phyloP scores from a whole-genome alignment of 2,329 filamentous ascomycete species.

The Monosporascus sp. region DNA sequence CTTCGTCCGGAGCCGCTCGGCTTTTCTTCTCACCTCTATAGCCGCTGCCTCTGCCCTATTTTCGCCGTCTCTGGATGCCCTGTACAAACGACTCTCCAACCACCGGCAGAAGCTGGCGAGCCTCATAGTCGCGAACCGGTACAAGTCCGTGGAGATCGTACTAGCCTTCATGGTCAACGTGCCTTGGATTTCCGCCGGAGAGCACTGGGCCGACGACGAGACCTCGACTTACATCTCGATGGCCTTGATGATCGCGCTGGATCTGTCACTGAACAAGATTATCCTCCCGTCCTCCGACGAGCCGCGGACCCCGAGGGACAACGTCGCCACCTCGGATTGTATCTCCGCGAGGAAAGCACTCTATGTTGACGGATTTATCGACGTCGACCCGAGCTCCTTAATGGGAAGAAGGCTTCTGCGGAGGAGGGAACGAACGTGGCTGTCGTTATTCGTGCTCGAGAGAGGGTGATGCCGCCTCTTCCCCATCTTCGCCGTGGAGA shows the following conservation, averaged over 20 bases:
- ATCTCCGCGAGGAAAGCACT: constrained; percentile 63
- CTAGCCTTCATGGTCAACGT: constrained; percentile 71
- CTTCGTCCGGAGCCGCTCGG: constrained; percentile 62
- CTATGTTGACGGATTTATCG: constrained; percentile 60
- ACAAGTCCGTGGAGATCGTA: constrained; percentile 68
- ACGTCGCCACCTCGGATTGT: constrained; percentile 59
- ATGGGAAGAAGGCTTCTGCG: constrained; percentile 57
- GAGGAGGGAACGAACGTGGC: constrained; percentile 63
- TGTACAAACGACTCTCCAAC: constrained; percentile 60
- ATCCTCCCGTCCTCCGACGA: constrained; percentile 50
- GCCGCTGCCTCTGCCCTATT: constrained; percentile 65
- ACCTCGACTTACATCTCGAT: constrained; percentile 67
- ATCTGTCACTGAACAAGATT: constrained; percentile 65
- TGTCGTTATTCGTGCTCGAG: constrained; percentile 67
- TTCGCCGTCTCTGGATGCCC: constrained; percentile 54
- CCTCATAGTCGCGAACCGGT: constrained; percentile 54
- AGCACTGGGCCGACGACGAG: constrained; percentile 66
- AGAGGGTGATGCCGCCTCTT: constrained; percentile 43
- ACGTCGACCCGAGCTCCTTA: constrained; percentile 55
- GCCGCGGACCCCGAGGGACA: constrained; percentile 36
- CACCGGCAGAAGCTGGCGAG: constrained; percentile 60
- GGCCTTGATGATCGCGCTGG: constrained; percentile 63
- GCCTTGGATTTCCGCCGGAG: constrained; percentile 66
- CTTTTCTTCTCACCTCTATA: constrained; percentile 68
- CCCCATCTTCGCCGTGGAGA: background rate